A percentile compares a stretch with the other conserved stretches of the same genome.
Evolutionary conservation across 495 filamentous ascomycete species (phyloP).

Genomic region (Aspergillus affinis): DNA sequence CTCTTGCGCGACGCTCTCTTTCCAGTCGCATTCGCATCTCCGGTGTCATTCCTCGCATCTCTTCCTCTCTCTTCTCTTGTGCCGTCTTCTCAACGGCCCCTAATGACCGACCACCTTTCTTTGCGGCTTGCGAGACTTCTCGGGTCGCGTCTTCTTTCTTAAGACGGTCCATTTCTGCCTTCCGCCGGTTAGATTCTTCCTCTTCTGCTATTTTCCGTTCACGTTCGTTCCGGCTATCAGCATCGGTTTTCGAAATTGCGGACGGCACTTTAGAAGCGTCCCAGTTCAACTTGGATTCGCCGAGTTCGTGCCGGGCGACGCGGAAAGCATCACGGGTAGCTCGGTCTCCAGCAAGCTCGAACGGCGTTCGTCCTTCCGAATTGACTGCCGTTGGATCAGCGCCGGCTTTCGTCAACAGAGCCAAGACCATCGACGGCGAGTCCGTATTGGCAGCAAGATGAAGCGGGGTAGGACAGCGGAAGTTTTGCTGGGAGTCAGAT

Average conservation of each 20-base stretch:
- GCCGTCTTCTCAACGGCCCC: slow-evolving; percentile 61
- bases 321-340: slow-evolving; percentile 90
- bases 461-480: slow-evolving; percentile 82
- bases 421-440: slow-evolving; percentile 67
- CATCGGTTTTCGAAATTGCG: slow-evolving; percentile 65
- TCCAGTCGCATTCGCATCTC: slow-evolving; percentile 81
- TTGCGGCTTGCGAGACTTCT: slow-evolving; percentile 38
- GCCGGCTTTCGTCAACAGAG: slow-evolving; percentile 71
- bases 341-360: slow-evolving; percentile 84
- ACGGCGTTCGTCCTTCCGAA: slow-evolving; percentile 68
- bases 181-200: slow-evolving; percentile 57
- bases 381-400: slow-evolving; percentile 74
- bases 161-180: slow-evolving; percentile 63
- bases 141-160: slow-evolving; percentile 63
- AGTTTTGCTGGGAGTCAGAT: slow-evolving; percentile 61
- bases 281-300: slow-evolving; percentile 81
- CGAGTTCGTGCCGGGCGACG: slow-evolving; percentile 76
- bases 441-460: slow-evolving; percentile 83
- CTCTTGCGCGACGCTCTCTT: slow-evolving; percentile 76
- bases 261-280: slow-evolving; percentile 67
- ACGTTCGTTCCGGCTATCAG: slow-evolving; percentile 58
- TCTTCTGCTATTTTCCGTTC: slow-evolving; percentile 59
- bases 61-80: slow-evolving; percentile 76
- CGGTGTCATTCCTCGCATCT: slow-evolving; percentile 77
- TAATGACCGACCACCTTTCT: slow-evolving; percentile 48